Percentiles rank a stretch among this genome's conserved stretches.
Evolutionary conservation across 2,329 filamentous ascomycete species (phyloP).

Genomic region (Knufia petricola): DNA sequence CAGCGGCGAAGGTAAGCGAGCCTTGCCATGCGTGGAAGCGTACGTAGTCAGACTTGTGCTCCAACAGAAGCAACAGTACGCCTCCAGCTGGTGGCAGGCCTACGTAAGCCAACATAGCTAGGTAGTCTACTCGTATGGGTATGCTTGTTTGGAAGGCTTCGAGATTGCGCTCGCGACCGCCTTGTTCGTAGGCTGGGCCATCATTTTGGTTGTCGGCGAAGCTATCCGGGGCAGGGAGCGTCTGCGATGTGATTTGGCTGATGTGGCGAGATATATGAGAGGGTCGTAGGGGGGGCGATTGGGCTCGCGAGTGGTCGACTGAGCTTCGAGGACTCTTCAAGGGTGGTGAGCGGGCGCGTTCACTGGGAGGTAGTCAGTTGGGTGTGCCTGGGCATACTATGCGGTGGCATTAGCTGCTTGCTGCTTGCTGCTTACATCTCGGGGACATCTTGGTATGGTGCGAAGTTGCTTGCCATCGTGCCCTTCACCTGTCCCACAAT

Average conservation of each 20-base stretch:
- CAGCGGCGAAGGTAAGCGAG: slow-evolving; percentile 65
- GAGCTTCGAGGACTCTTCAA: slow-evolving; percentile 28
- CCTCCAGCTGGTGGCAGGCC: slow-evolving; percentile 75
- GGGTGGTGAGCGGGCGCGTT: slow-evolving; percentile 65
- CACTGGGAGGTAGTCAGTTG: slow-evolving; percentile 31
- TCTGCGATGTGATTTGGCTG: slow-evolving; percentile 30
- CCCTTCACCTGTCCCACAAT: neutral
- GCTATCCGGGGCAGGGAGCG: slow-evolving; percentile 32
- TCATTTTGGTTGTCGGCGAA: slow-evolving; percentile 26
- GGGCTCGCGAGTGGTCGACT: slow-evolving; percentile 44
- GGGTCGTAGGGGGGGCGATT: slow-evolving; percentile 43
- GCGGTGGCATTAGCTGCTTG: no score
- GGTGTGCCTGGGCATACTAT: neutral
- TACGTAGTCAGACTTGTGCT: slow-evolving; percentile 95
- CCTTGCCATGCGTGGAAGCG: slow-evolving; percentile 97
- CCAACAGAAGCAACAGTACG: slow-evolving; percentile 71
- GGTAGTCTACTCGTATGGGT: slow-evolving; percentile 75
- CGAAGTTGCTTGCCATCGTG: slow-evolving; percentile 65
- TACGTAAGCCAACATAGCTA: slow-evolving; percentile 83
- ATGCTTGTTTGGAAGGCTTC: slow-evolving; percentile 78
- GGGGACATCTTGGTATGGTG: slow-evolving; percentile 90
- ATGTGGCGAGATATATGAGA: slow-evolving; percentile 35
- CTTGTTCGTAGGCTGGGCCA: slow-evolving; percentile 31
- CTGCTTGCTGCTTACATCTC: slow-evolving; percentile 47
- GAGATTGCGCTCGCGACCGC: slow-evolving; percentile 52